Evolutionary conservation across 2,329 filamentous ascomycete species (phyloP), one percentile per base, ranked within the genome.

Genomic region (Colletotrichum euphorbiae): DNA sequence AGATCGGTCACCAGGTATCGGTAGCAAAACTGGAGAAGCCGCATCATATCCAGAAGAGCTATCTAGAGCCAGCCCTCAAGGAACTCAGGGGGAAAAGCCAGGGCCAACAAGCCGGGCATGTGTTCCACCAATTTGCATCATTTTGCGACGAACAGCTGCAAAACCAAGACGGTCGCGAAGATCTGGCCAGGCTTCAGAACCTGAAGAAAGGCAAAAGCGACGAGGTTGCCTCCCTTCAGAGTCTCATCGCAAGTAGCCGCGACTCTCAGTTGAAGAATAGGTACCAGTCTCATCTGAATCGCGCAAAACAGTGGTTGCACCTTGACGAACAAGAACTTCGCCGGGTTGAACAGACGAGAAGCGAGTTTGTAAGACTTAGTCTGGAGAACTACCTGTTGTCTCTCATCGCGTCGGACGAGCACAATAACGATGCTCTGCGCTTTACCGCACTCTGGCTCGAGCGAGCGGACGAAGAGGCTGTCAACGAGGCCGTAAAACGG

Each of bases 401-500:
- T 2, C 85, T 99, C 40, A 87, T 86, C 55, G 93, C 94, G 13
- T 97, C 93, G 21, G 94, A 99, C 73, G 89, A 92, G 38, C 91
- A 97, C 79, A 92, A 97, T 75, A 94, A 93, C 71, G 94, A 97
- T 75, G 91, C 93, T 3, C 85, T 99, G 59, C 91, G 96, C 1
- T 98, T 99, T 76, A 94, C 94, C 62, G 93, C 96, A 0, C 81
- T 99, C 17, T 99, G 96, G 96, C 87, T 99, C 9, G 94, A 97
- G 76, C 89, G 94, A 69, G 91, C 93, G 0, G 88, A 89, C n/a
- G 91, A 91, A 67, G 83, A 89, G 5, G 84, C 89, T 31, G 93
- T 93, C 3, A 98, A 97, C 74, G 86, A 87, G 52, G 90, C 93
- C 2, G 94, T 97, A 19, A 83, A 83, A 62, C 88, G 87, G 67